These are phyloP conservation scores for Eragrostis curvula DNA, from an alignment of 176 grass and related monocot species.

Conservation along the genomic window DNA sequence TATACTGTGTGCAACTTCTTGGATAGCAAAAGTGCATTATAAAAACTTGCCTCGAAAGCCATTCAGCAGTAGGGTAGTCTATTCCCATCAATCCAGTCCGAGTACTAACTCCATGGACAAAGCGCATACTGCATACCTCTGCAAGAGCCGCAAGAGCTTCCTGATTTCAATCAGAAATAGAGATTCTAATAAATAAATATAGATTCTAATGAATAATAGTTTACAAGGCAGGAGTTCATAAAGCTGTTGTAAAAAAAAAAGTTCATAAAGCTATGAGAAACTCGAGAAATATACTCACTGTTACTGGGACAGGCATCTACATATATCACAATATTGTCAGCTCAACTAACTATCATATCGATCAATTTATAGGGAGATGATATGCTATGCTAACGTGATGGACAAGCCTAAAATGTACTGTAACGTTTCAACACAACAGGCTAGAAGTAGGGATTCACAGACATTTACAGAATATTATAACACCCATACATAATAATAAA, in stretches of 20 bases:
- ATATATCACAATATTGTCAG: neutral
- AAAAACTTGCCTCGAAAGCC: slow-evolving; percentile 74
- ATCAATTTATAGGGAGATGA: slow-evolving; percentile 7
- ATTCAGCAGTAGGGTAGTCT: slow-evolving; percentile 85
- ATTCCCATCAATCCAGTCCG: slow-evolving; percentile 91
- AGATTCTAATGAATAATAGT: slow-evolving; percentile 18
- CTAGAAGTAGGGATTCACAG: neutral
- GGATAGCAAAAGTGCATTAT: slow-evolving; percentile 6
- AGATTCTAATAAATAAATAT: slow-evolving; percentile 24
- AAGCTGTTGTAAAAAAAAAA: no score
- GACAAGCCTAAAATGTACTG: neutral
- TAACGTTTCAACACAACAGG: neutral
- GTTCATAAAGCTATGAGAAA: neutral
- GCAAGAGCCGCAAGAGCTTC: slow-evolving; percentile 79
- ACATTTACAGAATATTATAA: neutral
- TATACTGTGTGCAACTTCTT: slow-evolving; percentile 18
- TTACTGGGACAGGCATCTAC: neutral
- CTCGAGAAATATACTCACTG: slow-evolving; percentile 19
- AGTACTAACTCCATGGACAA: slow-evolving; percentile 82
- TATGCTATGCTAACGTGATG: neutral
- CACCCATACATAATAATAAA: neutral
- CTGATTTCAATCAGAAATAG: slow-evolving; percentile 50
- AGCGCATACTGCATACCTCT: slow-evolving; percentile 91
- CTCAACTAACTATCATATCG: neutral
- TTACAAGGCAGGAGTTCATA: slow-evolving; percentile 18